A percentile compares a stretch with the other conserved stretches of the same genome.
These are phyloP conservation scores for Cyberlindnera xylosilytica DNA, from an alignment of 805 yeast species.

Conservation along the genomic window DNA sequence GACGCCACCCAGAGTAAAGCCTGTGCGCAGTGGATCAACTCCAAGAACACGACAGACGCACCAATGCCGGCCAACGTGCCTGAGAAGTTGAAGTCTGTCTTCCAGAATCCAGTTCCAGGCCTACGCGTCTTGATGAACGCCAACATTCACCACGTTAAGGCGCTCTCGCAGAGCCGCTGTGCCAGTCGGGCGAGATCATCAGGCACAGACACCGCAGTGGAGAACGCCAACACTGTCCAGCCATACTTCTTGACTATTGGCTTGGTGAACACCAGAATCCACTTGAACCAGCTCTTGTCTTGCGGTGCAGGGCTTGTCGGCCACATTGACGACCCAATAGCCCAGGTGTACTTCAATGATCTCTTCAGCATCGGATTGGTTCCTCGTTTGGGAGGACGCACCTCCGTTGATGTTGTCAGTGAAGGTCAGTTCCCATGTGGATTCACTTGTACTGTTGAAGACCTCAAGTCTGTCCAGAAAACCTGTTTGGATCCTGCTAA, in stretches of 20 bases:
- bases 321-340: conserved; percentile 7
- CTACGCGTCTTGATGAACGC: conserved; percentile 10
- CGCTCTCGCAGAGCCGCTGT: not conserved
- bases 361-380: conserved; percentile 10
- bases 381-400: not conserved
- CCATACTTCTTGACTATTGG: conserved; percentile 13
- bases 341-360: conserved; percentile 16
- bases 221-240: not conserved
- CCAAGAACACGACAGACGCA: conserved; percentile 1
- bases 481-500: conserved; percentile 1
- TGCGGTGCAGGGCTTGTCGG: conserved; percentile 4
- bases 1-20: conserved; percentile 5
- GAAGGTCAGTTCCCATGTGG: conserved; percentile 5
- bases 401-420: conserved; percentile 9
- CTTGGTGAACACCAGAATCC: conserved; percentile 11
- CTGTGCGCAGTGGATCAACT: conserved; percentile 12
- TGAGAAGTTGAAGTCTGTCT: not conserved
- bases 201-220: not conserved
- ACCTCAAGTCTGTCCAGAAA: not conserved
- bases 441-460: not conserved
- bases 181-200: not conserved
- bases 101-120: not conserved
- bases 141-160: conserved; percentile 4
- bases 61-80: not conserved
- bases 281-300: conserved; percentile 3